phyloP scores from a whole-genome alignment of 768 basidiomycete genomes.

The Boletus subparvulus region DNA sequence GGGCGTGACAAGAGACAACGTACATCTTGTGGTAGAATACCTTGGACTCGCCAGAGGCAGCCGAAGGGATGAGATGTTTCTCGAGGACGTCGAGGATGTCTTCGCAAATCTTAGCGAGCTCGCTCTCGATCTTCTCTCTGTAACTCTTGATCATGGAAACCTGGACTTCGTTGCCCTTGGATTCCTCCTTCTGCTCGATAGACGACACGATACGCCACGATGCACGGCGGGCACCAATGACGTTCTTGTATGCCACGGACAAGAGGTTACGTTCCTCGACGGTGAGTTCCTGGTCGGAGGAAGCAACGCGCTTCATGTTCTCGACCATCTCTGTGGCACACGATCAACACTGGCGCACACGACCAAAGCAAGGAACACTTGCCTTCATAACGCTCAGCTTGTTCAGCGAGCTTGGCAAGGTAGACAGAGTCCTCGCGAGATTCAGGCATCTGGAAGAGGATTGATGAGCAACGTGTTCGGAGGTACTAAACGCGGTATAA shows the following conservation, averaged over 20 bases:
- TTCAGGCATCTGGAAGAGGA: conserved; percentile 63
- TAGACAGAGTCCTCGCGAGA: conserved; percentile 95
- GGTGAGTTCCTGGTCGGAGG: conserved; percentile 96
- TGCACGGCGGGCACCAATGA: conserved; percentile 96
- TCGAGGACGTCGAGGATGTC: conserved; percentile 97
- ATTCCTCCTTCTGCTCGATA: conserved; percentile 99
- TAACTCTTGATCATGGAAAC: conserved; percentile 97
- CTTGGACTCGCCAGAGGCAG: conserved; percentile 95
- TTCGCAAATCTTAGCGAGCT: conserved; percentile 97
- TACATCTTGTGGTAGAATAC: conserved; percentile 99
- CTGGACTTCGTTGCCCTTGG: conserved; percentile 95
- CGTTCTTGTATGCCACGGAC: conserved; percentile 99
- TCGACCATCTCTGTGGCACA: conserved; percentile 83
- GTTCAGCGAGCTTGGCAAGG: conserved; percentile 99
- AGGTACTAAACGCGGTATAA: conserved; percentile 18
- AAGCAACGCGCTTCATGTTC: conserved; percentile 99
- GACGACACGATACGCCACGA: conserved; percentile 98
- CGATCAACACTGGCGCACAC: conserved; percentile 16
- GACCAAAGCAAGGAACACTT: conserved; percentile 26
- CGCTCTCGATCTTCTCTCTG: conserved; percentile 95
- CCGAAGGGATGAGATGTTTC: conserved; percentile 96
- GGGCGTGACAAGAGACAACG: conserved; percentile 26
- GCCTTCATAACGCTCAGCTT: conserved; percentile 99
- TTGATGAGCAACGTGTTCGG: conserved; percentile 19
- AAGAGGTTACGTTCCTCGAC: conserved; percentile 98